Percentiles rank a stretch among this genome's conserved stretches.
These are phyloP conservation scores for Pseudocercospora vitis DNA, from an alignment of 2,329 filamentous ascomycete genomes.

Conservation along the genomic window DNA sequence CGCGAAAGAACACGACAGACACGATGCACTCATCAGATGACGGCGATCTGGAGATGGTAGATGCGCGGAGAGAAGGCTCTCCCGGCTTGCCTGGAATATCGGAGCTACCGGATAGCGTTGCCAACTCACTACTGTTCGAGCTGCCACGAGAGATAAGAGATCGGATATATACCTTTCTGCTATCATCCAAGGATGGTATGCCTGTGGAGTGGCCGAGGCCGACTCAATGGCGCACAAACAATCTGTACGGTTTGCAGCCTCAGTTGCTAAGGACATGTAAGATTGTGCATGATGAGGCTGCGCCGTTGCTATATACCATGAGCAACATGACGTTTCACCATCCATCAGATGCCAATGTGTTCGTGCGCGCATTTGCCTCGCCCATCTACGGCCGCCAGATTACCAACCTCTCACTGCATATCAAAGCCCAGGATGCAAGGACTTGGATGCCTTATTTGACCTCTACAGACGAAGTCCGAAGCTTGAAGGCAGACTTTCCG, in stretches of 20 bases:
- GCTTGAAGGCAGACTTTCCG: constrained; percentile 38
- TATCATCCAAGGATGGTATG: constrained; percentile 32
- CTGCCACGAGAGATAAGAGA: constrained; percentile 41
- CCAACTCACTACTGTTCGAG: constrained; percentile 36
- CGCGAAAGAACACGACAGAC: constrained; percentile 28
- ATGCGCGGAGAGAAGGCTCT: constrained; percentile 7
- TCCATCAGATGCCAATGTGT: constrained; percentile 42
- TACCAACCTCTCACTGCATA: constrained; percentile 33
- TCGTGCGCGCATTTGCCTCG: constrained; percentile 36
- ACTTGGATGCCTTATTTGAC: constrained; percentile 42
- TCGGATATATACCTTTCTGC: constrained; percentile 36
- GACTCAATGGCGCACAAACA: constrained; percentile 12
- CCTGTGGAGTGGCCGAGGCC: constrained; percentile 37
- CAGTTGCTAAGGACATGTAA: constrained; percentile 36
- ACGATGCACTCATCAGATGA: constrained; percentile 30
- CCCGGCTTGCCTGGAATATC: constrained; percentile 20
- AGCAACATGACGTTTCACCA: constrained; percentile 41
- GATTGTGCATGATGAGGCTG: constrained; percentile 37
- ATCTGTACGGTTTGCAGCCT: constrained; percentile 30
- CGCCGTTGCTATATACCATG: constrained; percentile 38
- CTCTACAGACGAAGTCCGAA: constrained; percentile 31
- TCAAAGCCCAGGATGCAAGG: constrained; percentile 38
- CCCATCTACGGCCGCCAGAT: constrained; percentile 25
- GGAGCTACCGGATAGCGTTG: constrained; percentile 34
- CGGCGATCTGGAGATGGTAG: constrained; percentile 30